phyloP scores from a whole-genome alignment of 2,329 filamentous ascomycete genomes.

The Cytospora chrysosperma region DNA sequence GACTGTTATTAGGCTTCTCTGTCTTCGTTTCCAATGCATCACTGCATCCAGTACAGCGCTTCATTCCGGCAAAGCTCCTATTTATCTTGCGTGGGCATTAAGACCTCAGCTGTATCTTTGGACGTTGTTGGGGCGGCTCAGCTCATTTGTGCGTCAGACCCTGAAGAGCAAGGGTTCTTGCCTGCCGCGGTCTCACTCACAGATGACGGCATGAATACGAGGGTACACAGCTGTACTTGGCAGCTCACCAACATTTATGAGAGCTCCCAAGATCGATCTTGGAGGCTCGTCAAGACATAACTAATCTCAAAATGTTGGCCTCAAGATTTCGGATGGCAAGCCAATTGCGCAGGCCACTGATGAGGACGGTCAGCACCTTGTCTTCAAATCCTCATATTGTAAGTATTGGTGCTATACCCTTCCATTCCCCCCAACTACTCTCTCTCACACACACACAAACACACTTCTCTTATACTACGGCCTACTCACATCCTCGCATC shows the following conservation, averaged over 20 bases:
- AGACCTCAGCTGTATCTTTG: not conserved
- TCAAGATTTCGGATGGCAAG: slow-evolving; percentile 30
- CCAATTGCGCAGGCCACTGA: slow-evolving; percentile 27
- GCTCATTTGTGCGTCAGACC: not conserved
- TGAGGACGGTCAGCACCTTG: slow-evolving; percentile 46
- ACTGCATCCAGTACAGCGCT: not conserved
- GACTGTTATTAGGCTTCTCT: not conserved
- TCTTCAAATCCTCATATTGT: slow-evolving; percentile 55
- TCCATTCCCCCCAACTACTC: not conserved
- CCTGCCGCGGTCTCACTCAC: slow-evolving; percentile 13
- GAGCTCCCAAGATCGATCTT: not conserved
- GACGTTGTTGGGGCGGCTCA: not conserved
- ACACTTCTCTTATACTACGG: too few species aligned
- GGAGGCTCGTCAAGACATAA: not conserved
- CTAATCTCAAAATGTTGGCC: slow-evolving; percentile 32
- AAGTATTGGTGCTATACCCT: slow-evolving; percentile 30
- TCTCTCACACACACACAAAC: too few species aligned
- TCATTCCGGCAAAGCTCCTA: not conserved
- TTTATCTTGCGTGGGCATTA: not conserved
- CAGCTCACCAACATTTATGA: not conserved
- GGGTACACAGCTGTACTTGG: not conserved
- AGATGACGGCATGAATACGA: slow-evolving; percentile 21
- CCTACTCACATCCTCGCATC: not conserved
- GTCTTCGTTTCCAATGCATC: not conserved
- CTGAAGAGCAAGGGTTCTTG: slow-evolving; percentile 15